Percentiles rank a stretch among this genome's conserved stretches.
These are phyloP conservation scores for Aphanomyces cochlioides DNA, from an alignment of 352 stramenopile species.

Conservation along the genomic window DNA sequence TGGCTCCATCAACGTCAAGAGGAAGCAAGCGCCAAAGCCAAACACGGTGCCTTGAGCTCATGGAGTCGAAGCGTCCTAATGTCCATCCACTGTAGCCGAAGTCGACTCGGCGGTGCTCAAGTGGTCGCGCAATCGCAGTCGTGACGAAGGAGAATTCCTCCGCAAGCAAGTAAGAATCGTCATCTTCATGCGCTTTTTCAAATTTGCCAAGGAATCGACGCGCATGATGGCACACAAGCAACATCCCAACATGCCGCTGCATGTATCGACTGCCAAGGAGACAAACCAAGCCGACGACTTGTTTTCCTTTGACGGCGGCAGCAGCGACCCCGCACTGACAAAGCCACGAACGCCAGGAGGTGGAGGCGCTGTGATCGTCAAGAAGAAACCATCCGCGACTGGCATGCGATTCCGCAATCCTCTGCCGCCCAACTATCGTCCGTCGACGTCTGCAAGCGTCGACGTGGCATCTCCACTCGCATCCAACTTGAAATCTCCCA, in stretches of 20 bases:
- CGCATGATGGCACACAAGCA: constrained; percentile 28
- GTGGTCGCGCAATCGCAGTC: constrained; percentile 59
- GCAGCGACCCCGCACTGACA: constrained; percentile 34
- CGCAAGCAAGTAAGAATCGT: constrained; percentile 39
- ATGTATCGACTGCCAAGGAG: not conserved
- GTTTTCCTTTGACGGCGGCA: constrained; percentile 3
- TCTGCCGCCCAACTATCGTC: constrained; percentile 53
- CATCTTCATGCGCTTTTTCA: not conserved
- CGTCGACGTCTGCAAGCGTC: constrained; percentile 1
- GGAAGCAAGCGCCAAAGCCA: constrained; percentile 42
- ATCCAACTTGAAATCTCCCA: too few relatives aligned
- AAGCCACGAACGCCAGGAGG: constrained; percentile 37
- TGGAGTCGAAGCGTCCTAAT: not conserved
- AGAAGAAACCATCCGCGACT: constrained; percentile 32
- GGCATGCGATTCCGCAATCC: constrained; percentile 78
- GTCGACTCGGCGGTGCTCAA: constrained; percentile 46
- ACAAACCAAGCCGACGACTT: constrained; percentile 26
- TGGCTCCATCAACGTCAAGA: constrained; percentile 55
- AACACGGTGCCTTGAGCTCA: constrained; percentile 30
- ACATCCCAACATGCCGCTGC: constrained; percentile 13
- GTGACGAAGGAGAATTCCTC: constrained; percentile 64
- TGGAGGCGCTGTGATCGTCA: constrained; percentile 26
- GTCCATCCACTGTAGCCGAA: constrained; percentile 33
- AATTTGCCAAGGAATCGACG: constrained; percentile 12
- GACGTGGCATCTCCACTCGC: constrained; percentile 27